Evolutionary conservation across 495 filamentous ascomycete genomes (phyloP), one percentile per base, ranked within the genome.

Genomic region (Xylaria bambusicola): DNA sequence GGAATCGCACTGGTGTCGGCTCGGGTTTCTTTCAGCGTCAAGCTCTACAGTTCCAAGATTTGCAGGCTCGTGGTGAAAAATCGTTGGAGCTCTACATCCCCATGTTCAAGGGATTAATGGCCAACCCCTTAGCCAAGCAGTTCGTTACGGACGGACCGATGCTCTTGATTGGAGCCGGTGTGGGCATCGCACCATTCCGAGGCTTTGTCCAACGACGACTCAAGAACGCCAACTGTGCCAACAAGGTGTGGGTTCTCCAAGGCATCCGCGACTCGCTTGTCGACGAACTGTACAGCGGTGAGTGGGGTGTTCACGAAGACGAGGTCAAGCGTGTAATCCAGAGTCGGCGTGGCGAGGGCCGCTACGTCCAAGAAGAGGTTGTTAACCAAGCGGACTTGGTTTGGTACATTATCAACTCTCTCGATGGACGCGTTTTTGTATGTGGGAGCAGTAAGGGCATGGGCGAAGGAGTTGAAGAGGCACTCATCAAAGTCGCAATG

Each of bases 41-140:
- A 50, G 93, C 94, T 0, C 80, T 79, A 12, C 76, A 78, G 57
- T 86, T 89, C 63, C 80, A 92, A 64, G 79, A 83, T 13, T 85
- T 86, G 6, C 82, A 89, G 60, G 70, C 78, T 20, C 67, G 73
- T 6, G 88, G 86, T 40, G 74, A 80, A 23, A 76, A 77, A 24
- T 71, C 80, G 72, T 58, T 79, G 2, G 81, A 89, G 56, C 63
- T 97, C 33, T 83, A 90, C 52, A 75, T 97, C 21, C 95, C 95
- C 54, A 96, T 98, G 89, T 98, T 98, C 82, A 91, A 95, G 65
- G 94, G 94, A 2, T 80, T 98, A n/a, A 98, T 98, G 94, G 86
- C 92, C 46, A 98, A 98, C 72, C 94, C 94, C 0, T 81, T 98
- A 6, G 93, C 93, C 17, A 88, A 84, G 66, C 85, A 95, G 67